Evolutionary conservation across 148 eudicot species (phyloP).

Genomic region (Spergularia marina): DNA sequence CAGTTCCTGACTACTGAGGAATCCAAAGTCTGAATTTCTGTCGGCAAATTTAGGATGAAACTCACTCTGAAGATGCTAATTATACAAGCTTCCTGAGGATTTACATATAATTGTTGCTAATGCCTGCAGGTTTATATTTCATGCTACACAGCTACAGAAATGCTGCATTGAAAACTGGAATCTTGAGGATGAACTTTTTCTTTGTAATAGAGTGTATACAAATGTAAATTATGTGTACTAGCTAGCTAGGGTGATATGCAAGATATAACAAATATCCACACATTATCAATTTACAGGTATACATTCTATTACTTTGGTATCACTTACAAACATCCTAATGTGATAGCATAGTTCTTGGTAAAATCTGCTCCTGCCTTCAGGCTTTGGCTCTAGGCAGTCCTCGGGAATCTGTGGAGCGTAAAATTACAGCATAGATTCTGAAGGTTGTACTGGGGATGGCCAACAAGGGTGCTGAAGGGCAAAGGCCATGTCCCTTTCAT

Average conservation of each 20-base stretch:
- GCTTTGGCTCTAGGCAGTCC: background rate
- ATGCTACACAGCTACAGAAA: background rate
- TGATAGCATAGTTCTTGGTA: background rate
- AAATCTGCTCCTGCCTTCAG: background rate
- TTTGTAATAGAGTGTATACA: no score
- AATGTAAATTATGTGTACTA: no score
- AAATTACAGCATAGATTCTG: background rate
- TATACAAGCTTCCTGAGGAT: background rate
- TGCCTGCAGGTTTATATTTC: background rate
- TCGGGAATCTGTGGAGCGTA: no score
- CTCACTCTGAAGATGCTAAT: background rate
- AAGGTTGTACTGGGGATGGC: constrained; percentile 13
- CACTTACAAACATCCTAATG: background rate
- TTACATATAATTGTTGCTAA: background rate
- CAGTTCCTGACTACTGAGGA: background rate
- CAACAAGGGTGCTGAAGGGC: constrained; percentile 23
- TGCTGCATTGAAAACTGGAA: background rate
- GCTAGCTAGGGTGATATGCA: no score
- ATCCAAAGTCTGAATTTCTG: background rate
- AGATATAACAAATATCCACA: no score
- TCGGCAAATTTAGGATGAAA: background rate
- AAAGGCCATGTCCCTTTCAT: constrained; percentile 9
- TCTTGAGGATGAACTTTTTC: background rate
- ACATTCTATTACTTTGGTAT: background rate
- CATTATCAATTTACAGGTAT: no score